Evolutionary conservation across 179 eudicot species (phyloP), one percentile per base, ranked within the genome.

Genomic region (Patellifolia procumbens): DNA sequence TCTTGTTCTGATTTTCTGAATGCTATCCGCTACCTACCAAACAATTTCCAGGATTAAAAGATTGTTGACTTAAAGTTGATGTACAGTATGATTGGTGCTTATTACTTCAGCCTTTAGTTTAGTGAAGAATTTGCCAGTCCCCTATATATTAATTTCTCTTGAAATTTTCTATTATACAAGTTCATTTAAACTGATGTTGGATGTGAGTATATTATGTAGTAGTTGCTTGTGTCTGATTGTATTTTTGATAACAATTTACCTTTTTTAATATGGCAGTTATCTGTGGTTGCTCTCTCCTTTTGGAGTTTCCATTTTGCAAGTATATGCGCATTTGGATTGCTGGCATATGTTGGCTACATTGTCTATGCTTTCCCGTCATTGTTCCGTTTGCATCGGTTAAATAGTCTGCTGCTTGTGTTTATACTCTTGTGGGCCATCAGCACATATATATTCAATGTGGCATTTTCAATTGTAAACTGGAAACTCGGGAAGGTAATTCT

Each of bases 261-360:
- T 55, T 86, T 78, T 68, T 86, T 73, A 74, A 86, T 62, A 74
- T 90, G 86, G 82, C 99, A 95, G 99, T 81, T 95, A 65, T 95
- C 97, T 69, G 82, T 95, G 85, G 80, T 88, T 61, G 97, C 92
- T 69, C 97, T 95, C 65, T 93, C 91, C 45, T 90, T 88, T 69
- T 95, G 99, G 99, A 95, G 97, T 85, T 91, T 95, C 88, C 87
- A 93, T 82, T 95, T 93, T 87, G 94, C 97, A 72, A 95, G 99
- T 69, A 86, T 93, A 72, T 95, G 97, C 69, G 95, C 99, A 76
- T 95, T 95, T 82, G 97, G 97, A 79, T 89, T 95, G 76, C 89
- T 95, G 74, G 97, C 90, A 55, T 95, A 93, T 83, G 99, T 95
- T 49, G 99, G 99, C 79, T 95, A 93, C 76, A 74, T 90, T 43